Base-by-base conservation (phyloP, 2,329 filamentous ascomycete species). In the Tetracladium maxilliforme region DNA sequence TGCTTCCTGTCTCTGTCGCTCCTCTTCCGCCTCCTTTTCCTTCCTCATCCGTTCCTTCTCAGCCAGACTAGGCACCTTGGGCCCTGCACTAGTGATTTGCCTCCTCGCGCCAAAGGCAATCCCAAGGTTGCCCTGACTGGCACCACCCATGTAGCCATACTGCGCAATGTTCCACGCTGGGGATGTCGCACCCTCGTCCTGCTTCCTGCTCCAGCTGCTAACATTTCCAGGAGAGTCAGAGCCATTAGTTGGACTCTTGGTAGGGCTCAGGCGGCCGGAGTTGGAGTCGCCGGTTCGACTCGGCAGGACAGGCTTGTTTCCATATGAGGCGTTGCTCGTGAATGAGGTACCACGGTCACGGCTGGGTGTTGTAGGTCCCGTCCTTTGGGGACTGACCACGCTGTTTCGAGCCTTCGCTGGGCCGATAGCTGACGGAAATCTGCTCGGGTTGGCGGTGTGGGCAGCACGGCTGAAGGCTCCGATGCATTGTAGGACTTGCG, bases 111-210 rank as follows among this genome's bases (percentile, higher is more conserved):
- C 90, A 50, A 95, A 95, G 8, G 81, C 72, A 38, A 98, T 83
- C 11, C 90, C 90, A 33, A 94, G 72, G 40, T 92, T 95, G 4
- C 83, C 87, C 48, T 98, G 90, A 42, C 82, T 94, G 14, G 90
- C 90, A 24, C 90, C 90, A 30, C 90, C 90, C 78, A 95, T 90
- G 51, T 94, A 98, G 6, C 90, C 86, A 45, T 98, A 98, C 47
- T 98, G 90, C 29, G 86, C 79, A 39, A 95, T 95, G 46, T 95
- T 98, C 90, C 90, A 98, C 2, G 90, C 90, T 1, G 90, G 90
- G 14, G 75, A 64, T 3, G 86, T 94, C 22, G 64, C 65, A 10
- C 69, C 70, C 48, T 94, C 80, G 38, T 94, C 82, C 28, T 69
- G 66, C 48, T 68, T 81, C 47, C 72, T 92, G 50, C 81, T 92